Evolutionary conservation across 163 green algal species (phyloP).

Genomic region (Trebouxia gelatinosa): DNA sequence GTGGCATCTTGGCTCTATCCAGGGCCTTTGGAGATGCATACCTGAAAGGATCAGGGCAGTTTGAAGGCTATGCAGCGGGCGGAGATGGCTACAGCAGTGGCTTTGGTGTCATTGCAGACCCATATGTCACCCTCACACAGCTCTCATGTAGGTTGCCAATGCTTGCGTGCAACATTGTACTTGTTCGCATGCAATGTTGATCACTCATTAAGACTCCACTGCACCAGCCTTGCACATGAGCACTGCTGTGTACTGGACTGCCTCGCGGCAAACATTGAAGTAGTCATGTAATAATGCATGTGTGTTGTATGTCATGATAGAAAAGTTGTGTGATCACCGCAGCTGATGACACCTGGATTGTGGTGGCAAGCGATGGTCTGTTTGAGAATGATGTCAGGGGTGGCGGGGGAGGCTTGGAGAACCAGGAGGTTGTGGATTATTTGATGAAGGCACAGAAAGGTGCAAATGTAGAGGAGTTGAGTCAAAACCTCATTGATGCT

Average conservation of each 20-base stretch:
- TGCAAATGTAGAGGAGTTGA: conserved; percentile 49
- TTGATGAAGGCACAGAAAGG: conserved; percentile 31
- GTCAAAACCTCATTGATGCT: conserved; percentile 47
- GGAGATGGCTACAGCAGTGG: conserved; percentile 70
- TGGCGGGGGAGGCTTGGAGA: conserved; percentile 77
- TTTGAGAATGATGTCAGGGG: conserved; percentile 81
- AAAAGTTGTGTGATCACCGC: background rate
- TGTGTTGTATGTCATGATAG: background rate
- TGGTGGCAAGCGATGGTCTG: conserved; percentile 83
- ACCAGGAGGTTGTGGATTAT: conserved; percentile 53
- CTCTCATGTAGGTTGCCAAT: conserved; percentile 47
- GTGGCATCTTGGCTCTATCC: conserved; percentile 92
- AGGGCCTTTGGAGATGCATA: conserved; percentile 83
- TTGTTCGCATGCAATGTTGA: background rate
- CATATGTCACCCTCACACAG: conserved; percentile 58
- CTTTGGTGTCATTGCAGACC: conserved; percentile 85
- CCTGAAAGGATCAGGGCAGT: conserved; percentile 62
- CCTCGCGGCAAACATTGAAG: background rate
- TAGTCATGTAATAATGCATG: background rate
- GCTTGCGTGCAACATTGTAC: background rate
- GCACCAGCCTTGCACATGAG: background rate
- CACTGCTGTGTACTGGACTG: background rate
- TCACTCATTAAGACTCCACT: background rate
- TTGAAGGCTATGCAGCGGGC: conserved; percentile 67
- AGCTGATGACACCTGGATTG: conserved; percentile 71